Evolutionary conservation across 352 stramenopile species (phyloP), one percentile per base, ranked within the genome.

Genomic region (Phytophthora quininea): DNA sequence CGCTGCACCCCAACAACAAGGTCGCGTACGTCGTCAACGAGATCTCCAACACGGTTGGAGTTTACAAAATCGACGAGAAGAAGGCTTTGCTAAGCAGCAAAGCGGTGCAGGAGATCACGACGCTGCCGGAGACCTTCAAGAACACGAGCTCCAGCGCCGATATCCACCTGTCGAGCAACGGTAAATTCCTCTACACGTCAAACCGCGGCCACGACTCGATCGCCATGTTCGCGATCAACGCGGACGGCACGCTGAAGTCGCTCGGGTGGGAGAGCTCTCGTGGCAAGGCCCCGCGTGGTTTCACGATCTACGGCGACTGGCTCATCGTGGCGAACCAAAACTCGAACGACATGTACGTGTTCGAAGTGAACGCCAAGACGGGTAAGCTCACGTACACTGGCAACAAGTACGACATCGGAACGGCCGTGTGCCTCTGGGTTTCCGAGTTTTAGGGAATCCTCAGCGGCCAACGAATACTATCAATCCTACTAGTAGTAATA

Each of bases 241-340:
- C 63, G 33, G 52, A 59, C 42, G 74, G 72, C 27, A 77, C 71
- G 38, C 62, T 89, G 14, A 76, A 50, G 56, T 55, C 64, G 0
- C 24, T 86, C 19, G 78, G 72, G 27, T 76, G 71, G 60, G 78
- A 84, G 53, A 66, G 68, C 40, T 78, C 79, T 19, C 72, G 77
- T 30, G 83, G 83, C 46, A 67, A 72, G 24, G 54, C 46, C 14
- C 83, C 83, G 32, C 83, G 80, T 42, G 71, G 71, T 37, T 88
- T 91, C 37, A 61, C 58, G 10, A 62, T 90, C 58, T 80, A 81
- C 66, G 64, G 69, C 15, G 56, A 84, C 19, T 84, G 77, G 48
- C 46, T 91, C 43, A 67, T 91, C 54, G 80, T 86, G 9, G 80
- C 80, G 30, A 88, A 91, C 75, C 82, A 91, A 50, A 69, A 87